A percentile compares a stretch with the other conserved stretches of the same genome.
phyloP scores from a whole-genome alignment of 352 stramenopile species.

The Thalassiosira hispida region DNA sequence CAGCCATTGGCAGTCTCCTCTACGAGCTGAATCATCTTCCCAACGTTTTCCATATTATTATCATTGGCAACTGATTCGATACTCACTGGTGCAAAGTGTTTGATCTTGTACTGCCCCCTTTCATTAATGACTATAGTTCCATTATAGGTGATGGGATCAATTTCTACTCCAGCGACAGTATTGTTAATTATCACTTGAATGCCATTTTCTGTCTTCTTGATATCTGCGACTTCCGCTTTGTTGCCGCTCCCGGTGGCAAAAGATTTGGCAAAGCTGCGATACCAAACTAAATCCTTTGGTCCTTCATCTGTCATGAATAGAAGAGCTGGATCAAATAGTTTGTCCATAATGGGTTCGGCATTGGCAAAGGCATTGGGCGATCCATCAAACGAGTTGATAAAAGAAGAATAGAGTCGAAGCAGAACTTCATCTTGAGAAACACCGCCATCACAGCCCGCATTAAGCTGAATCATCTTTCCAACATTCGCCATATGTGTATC shows the following conservation, averaged over 20 bases:
- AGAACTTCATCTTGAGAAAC: too few relatives aligned
- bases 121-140: background rate
- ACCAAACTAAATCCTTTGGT: constrained; percentile 14
- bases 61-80: background rate
- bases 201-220: background rate
- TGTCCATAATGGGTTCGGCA: constrained; percentile 10
- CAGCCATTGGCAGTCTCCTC: constrained; percentile 1
- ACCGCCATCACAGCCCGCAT: too few relatives aligned
- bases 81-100: constrained; percentile 10
- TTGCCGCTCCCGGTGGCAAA: constrained; percentile 5
- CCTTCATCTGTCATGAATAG: constrained; percentile 15
- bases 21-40: constrained; percentile 16
- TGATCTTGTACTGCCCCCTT: constrained; percentile 9
- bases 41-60: constrained; percentile 18
- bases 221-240: constrained; percentile 1
- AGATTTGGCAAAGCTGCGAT: constrained; percentile 11
- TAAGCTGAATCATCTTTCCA: constrained; percentile 15
- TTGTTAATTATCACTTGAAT: constrained; percentile 15
- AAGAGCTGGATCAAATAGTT: constrained; percentile 9
- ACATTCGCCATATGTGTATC: constrained; percentile 25
- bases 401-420: background rate
- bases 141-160: constrained; percentile 25
- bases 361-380: constrained; percentile 1
- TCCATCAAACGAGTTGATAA: constrained; percentile 17
- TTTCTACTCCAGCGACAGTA: constrained; percentile 5